Evolutionary conservation across 73 alveolate species (phyloP), one percentile per base, ranked within the genome.

Genomic region (Loxodes magnus): DNA sequence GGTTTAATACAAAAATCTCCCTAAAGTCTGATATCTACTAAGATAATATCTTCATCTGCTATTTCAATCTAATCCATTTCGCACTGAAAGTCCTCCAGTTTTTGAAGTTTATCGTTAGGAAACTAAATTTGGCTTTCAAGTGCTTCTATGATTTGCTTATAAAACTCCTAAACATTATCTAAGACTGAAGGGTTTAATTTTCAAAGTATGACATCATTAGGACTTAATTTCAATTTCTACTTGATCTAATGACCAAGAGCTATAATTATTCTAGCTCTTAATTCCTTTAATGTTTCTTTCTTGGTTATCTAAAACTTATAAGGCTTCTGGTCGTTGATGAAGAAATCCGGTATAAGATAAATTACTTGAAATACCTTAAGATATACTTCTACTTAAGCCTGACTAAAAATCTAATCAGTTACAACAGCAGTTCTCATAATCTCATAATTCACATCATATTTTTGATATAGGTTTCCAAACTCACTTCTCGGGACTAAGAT

Each of bases 251-350:
- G n/a, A n/a, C n/a, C n/a, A n/a, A n/a, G n/a, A n/a, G n/a, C n/a
- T n/a, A n/a, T n/a, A n/a, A n/a, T n/a, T n/a, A n/a, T n/a, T n/a
- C n/a, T n/a, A n/a, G n/a, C n/a, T n/a, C n/a, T n/a, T n/a, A n/a
- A n/a, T n/a, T n/a, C n/a, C n/a, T n/a, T n/a, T n/a, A n/a, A n/a
- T n/a, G n/a, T n/a, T n/a, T n/a, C n/a, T n/a, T 29, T 39, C 19
- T 9, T 16, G 20, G 30, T 39, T 12, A 9, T 23, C 53, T 39
- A 39, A 9, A 2, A 29, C 9, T 12, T 39, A n/a, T 16, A 17
- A 5, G 42, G 50, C 19, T 39, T 15, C 53, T 39, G 2, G 35
- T 39, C 20, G 15, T 39, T 9, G 6, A 9, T 83, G 88, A 2
- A 39, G 6, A 12, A 12, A 12, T 2, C 30, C 30, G 0, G 19